Evolutionary conservation across 192 early-diverging fungal genomes (phyloP), one percentile per base, ranked within the genome.

Genomic region (Entomortierella parvispora): DNA sequence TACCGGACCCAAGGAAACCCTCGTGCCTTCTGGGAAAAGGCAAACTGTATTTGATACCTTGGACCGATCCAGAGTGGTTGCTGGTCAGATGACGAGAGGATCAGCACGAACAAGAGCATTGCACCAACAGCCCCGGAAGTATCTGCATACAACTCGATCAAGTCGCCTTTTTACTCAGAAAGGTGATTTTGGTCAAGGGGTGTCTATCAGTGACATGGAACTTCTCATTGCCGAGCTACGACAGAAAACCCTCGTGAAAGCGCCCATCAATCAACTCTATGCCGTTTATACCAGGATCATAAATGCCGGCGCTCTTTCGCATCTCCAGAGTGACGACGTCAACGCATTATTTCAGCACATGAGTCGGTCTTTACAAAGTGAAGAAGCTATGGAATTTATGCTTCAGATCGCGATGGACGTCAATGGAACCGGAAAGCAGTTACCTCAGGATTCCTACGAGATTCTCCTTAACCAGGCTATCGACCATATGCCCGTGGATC

Each of bases 351-450:
- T 64, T 40, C 74, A 68, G 22, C 46, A 32, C 2, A n/a, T 77
- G 9, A 9, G 45, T 9, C 44, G 32, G 22, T 77, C 65, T 0
- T 31, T 31, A 37, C 55, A 77, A 18, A 63, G 50, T 25, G 74
- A 77, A 32, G 74, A 68, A n/a, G 65, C 74, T 3, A 62, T 47
- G 55, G 74, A 77, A 42, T 68, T 77, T 59, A 77, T 77, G 74
- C 59, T 77, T 15, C 74, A 68, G 26, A 60, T 63, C 5, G 74
- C 74, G 4, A 15, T 77, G 34, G 74, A 77, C 18, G 49, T 77
- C 28, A 77, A 64, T 25, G 49, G 58, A 11, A 77, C 68, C 22
- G 66, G 61, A 12, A 77, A 77, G 34, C 74, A 77, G 34, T 61
- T 77, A 12, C 74, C 74, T 15, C 74, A 77, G 58, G 60, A 55